Conservation (phyloP, 441 rosid genomes). For the Populus hybrid region DNA sequence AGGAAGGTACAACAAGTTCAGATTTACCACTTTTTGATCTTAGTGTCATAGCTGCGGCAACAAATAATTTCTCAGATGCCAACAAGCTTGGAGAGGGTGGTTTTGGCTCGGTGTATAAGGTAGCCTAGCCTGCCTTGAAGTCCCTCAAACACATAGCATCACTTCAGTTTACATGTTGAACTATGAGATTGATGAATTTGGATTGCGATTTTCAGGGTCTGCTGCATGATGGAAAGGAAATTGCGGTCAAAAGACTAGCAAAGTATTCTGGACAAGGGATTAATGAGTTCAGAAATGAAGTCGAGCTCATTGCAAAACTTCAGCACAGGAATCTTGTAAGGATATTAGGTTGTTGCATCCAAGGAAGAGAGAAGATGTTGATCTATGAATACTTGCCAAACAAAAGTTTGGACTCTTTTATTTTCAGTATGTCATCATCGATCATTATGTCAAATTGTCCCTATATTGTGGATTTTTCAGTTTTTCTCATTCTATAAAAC, state of each 20-base stretch:
- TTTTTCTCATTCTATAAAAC: too few relatives aligned
- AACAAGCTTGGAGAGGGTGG: conserved; percentile 24
- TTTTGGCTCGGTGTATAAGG: conserved; percentile 26
- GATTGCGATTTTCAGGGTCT: background rate
- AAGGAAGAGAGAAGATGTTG: conserved; percentile 34
- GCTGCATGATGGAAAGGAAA: conserved; percentile 38
- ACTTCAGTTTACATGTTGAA: background rate
- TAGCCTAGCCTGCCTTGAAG: too few relatives aligned
- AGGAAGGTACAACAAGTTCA: background rate
- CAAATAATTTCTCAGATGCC: conserved; percentile 8
- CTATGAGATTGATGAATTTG: too few relatives aligned
- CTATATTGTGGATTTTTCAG: too few relatives aligned
- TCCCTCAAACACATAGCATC: too few relatives aligned
- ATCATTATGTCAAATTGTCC: too few relatives aligned
- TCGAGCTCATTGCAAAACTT: conserved; percentile 40
- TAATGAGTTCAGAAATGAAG: conserved; percentile 48
- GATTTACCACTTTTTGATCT: conserved; percentile 9
- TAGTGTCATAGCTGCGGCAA: conserved; percentile 2
- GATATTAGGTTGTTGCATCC: conserved; percentile 35
- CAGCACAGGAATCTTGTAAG: conserved; percentile 44
- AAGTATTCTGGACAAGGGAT: conserved; percentile 44
- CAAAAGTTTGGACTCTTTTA: conserved; percentile 38
- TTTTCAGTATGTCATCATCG: conserved; percentile 26
- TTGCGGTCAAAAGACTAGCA: conserved; percentile 55
- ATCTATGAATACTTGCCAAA: conserved; percentile 41